Conservation (phyloP, 192 early-diverging fungal genomes). For the Coemansia sp. region DNA sequence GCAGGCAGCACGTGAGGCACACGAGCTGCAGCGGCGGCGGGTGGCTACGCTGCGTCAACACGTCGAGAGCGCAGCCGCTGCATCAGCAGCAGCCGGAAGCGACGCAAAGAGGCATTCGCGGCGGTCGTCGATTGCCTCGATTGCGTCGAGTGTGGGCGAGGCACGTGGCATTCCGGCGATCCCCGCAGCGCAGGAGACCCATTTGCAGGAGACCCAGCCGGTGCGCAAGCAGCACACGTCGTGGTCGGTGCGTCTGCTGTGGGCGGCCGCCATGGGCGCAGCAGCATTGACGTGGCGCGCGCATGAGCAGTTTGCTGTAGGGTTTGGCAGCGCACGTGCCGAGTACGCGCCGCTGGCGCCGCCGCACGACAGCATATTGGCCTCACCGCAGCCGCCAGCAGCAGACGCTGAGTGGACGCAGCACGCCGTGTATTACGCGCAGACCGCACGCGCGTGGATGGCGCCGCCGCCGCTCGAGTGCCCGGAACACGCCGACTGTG, state of each 20-base stretch:
- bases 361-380: slow-evolving; percentile 21
- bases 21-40: slow-evolving; percentile 47
- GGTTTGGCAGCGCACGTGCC: slow-evolving; percentile 42
- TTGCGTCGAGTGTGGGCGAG: slow-evolving; percentile 43
- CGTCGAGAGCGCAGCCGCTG: slow-evolving; percentile 14
- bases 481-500: slow-evolving; percentile 48
- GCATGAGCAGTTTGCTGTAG: slow-evolving; percentile 39
- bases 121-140: slow-evolving; percentile 40
- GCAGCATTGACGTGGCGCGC: slow-evolving; percentile 27
- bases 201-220: neutral
- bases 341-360: slow-evolving; percentile 22
- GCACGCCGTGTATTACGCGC: slow-evolving; percentile 20
- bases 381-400: slow-evolving; percentile 1
- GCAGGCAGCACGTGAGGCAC: slow-evolving; percentile 24
- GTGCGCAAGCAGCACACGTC: neutral
- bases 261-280: slow-evolving; percentile 10
- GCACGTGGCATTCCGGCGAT: slow-evolving; percentile 28
- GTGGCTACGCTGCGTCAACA: slow-evolving; percentile 48
- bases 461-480: slow-evolving; percentile 35
- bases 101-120: slow-evolving; percentile 30
- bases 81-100: slow-evolving; percentile 3
- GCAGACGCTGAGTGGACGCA: slow-evolving; percentile 10
- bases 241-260: slow-evolving; percentile 17
- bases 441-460: slow-evolving; percentile 18
- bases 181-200: slow-evolving; percentile 13